Conservation (phyloP, 768 basidiomycete genomes). For the Suillus lakei region DNA sequence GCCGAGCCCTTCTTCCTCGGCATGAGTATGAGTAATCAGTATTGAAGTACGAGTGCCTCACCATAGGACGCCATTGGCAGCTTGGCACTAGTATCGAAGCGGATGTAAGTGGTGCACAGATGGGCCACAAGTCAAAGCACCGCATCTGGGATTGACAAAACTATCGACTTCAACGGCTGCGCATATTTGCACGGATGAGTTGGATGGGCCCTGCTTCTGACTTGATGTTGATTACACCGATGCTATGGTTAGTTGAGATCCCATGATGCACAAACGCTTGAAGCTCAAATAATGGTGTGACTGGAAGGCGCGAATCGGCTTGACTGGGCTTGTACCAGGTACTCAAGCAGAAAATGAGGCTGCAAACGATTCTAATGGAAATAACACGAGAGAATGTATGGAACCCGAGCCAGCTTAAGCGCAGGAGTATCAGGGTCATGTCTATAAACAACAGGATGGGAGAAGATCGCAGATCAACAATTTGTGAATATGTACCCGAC, state of each 20-base stretch:
- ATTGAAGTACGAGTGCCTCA: too few relatives aligned
- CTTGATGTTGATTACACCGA: too few relatives aligned
- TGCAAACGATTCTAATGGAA: background rate
- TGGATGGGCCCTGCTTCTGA: background rate
- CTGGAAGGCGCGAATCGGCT: too few relatives aligned
- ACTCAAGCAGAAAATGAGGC: background rate
- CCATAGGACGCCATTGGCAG: too few relatives aligned
- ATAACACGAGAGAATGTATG: background rate
- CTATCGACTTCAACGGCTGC: background rate
- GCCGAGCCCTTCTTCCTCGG: too few relatives aligned
- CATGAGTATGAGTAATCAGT: too few relatives aligned
- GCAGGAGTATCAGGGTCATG: background rate
- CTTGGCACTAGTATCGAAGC: background rate
- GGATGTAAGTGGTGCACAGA: background rate
- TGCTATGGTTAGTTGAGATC: background rate
- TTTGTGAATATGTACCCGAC: background rate
- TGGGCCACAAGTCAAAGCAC: background rate
- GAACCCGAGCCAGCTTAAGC: background rate
- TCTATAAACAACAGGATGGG: too few relatives aligned
- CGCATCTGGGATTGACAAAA: background rate
- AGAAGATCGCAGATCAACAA: background rate
- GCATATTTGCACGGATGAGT: background rate
- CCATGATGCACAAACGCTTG: background rate
- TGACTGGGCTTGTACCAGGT: too few relatives aligned
- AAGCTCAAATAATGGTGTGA: background rate